Evolutionary conservation across 441 rosid species (phyloP).

Genomic region (Biscutella laevigata): DNA sequence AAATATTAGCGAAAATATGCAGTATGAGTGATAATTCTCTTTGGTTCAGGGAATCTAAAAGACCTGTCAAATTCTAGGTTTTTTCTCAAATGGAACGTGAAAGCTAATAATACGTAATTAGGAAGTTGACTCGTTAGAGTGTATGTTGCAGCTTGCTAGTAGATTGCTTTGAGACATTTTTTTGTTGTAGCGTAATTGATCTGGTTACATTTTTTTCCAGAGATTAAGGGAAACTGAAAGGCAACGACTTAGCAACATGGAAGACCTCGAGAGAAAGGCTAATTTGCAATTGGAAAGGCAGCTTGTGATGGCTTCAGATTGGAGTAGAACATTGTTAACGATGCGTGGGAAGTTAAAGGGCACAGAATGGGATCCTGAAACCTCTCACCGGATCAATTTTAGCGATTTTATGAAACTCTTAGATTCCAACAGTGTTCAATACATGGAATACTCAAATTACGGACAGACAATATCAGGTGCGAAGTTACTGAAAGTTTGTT

Average conservation of each 20-base stretch:
- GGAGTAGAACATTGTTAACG: slow-evolving; percentile 70
- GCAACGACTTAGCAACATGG: slow-evolving; percentile 51
- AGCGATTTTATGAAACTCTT: slow-evolving; percentile 71
- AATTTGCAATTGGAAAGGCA: slow-evolving; percentile 82
- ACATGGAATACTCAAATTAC: slow-evolving; percentile 81
- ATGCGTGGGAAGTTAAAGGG: slow-evolving; percentile 78
- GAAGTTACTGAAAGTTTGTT: neutral
- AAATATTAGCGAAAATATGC: neutral
- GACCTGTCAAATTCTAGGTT: neutral
- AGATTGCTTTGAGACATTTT: too few species aligned
- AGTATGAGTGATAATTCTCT: neutral
- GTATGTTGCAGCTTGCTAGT: too few species aligned
- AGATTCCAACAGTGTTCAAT: slow-evolving; percentile 69
- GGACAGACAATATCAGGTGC: slow-evolving; percentile 88
- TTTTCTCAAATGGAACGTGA: neutral
- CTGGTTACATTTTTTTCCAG: too few species aligned
- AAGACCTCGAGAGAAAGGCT: slow-evolving; percentile 73
- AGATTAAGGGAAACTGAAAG: slow-evolving; percentile 63
- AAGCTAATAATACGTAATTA: neutral
- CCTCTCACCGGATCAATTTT: slow-evolving; percentile 64
- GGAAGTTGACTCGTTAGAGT: neutral
- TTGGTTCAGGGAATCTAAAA: too few species aligned
- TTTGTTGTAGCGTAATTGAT: neutral
- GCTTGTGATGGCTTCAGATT: slow-evolving; percentile 76
- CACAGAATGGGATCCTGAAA: slow-evolving; percentile 86